Evolutionary conservation across 2,329 filamentous ascomycete genomes (phyloP).

Genomic region (Niveomyces coronatus): DNA sequence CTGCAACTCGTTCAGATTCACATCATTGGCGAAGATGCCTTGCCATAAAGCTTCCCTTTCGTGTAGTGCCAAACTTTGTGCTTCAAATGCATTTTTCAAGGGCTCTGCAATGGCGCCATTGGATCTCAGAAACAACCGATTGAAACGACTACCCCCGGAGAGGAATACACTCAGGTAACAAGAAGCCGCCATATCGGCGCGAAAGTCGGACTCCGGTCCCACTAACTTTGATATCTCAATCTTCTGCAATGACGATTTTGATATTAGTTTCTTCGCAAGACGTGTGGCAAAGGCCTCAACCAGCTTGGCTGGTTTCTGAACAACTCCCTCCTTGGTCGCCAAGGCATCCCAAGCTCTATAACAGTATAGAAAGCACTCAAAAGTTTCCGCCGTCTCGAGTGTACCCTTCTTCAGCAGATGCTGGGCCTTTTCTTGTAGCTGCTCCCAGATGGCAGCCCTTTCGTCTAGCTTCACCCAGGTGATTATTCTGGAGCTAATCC

Average conservation of each 20-base stretch:
- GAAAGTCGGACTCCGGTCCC: not conserved
- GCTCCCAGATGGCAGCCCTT: conserved; percentile 22
- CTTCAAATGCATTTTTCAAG: conserved; percentile 17
- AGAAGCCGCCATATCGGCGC: not conserved
- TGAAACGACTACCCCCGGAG: conserved; percentile 22
- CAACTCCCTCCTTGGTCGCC: conserved; percentile 24
- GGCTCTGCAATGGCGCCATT: conserved; percentile 17
- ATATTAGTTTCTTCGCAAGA: conserved; percentile 21
- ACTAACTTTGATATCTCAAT: conserved; percentile 9
- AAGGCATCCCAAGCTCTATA: conserved; percentile 28
- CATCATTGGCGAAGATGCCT: conserved; percentile 25
- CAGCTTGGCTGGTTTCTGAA: conserved; percentile 20
- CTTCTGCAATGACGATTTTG: conserved; percentile 15
- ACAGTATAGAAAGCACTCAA: conserved; percentile 31
- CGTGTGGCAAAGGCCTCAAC: conserved; percentile 24
- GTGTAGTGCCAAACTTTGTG: no score
- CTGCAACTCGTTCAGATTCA: conserved; percentile 25
- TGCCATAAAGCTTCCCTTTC: conserved; percentile 16
- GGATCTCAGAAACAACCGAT: conserved; percentile 18
- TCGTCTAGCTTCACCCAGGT: conserved; percentile 24
- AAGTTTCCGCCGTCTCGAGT: conserved; percentile 24
- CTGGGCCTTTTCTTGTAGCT: conserved; percentile 21
- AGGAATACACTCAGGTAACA: conserved; percentile 25
- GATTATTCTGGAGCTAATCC: conserved; percentile 25
- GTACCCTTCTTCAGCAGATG: conserved; percentile 23